Base-by-base conservation (phyloP, 208 protist genomes). In the Leishmania amazonensis region DNA sequence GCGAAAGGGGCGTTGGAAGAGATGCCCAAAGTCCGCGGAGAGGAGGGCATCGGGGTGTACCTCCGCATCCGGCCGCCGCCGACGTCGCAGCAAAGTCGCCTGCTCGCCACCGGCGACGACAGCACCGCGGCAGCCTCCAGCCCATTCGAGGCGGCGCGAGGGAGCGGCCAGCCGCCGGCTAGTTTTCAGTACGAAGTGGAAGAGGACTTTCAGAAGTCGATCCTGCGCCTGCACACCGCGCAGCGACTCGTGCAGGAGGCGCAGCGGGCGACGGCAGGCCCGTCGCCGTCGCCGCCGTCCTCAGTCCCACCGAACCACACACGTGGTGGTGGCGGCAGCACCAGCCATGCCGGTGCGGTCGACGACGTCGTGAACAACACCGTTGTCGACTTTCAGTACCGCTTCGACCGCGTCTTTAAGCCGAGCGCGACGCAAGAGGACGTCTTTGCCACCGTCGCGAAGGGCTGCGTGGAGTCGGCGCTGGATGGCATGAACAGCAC, bases 401-500 rank as follows among this genome's bases (percentile, higher is more conserved):
- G 65, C 38, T 97, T 98, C 79, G 83, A 87, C n/a, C 91, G 91
- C 64, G 88, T 96, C 38, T 97, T 98, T 83, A 93, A 93, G 68
- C 90, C 92, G 1, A 75, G 28, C 24, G 83, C 88, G 2, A 93
- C 91, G 65, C 94, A 97, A 81, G 87, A 83, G 71, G 91, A 97
- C 47, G 91, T 98, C 21, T 98, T 97, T 80, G 93, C 93, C 78
- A 87, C 73, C 28, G 91, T 96, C 3, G 93, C 92, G n/a, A 92
- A 97, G 77, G 94, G 97, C 54, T 93, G 95, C 71, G 91, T 98
- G 65, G 51, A 88, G 40, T 87, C 92, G 21, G 91, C 89, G 51
- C 83, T 98, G 47, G 89, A 95, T 47, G 96, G 96, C 47, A 89
- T 93, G 83, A 97, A 98, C 88, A 94, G 93, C 76, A 98, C 96